A percentile compares a stretch with the other conserved stretches of the same genome.
These are phyloP conservation scores for Exsudoporus frostii DNA, from an alignment of 768 basidiomycete species.

Conservation along the genomic window DNA sequence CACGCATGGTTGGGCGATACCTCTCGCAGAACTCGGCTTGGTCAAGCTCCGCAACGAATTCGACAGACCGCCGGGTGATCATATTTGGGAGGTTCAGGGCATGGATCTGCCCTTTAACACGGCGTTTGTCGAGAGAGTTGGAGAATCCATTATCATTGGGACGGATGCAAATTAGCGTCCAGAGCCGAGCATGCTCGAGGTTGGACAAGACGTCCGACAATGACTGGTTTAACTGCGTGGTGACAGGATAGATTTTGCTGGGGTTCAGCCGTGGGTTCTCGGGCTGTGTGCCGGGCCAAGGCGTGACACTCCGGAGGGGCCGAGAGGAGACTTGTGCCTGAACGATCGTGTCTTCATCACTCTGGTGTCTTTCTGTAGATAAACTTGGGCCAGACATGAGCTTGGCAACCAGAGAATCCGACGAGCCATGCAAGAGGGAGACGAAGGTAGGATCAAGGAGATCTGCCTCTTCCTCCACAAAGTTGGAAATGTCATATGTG, in stretches of 20 bases:
- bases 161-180: constrained; percentile 60
- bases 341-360: constrained; percentile 55
- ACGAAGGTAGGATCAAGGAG: constrained; percentile 56
- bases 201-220: constrained; percentile 45
- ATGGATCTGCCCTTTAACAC: constrained; percentile 56
- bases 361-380: constrained; percentile 54
- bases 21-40: constrained; percentile 50
- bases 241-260: constrained; percentile 53
- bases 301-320: constrained; percentile 49
- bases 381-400: constrained; percentile 62
- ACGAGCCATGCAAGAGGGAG: constrained; percentile 47
- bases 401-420: constrained; percentile 54
- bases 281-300: constrained; percentile 28
- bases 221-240: constrained; percentile 55
- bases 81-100: constrained; percentile 52
- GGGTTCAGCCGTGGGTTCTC: constrained; percentile 46
- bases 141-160: constrained; percentile 64
- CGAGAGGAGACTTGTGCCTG: constrained; percentile 62
- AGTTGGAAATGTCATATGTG: constrained; percentile 48
- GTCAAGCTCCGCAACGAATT: constrained; percentile 50
- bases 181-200: constrained; percentile 45
- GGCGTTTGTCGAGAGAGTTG: constrained; percentile 61
- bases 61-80: constrained; percentile 45
- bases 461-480: constrained; percentile 51
- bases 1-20: constrained; percentile 50